phyloP scores from a whole-genome alignment of 148 eudicot genomes.

The Mesembryanthemum crystallinum region DNA sequence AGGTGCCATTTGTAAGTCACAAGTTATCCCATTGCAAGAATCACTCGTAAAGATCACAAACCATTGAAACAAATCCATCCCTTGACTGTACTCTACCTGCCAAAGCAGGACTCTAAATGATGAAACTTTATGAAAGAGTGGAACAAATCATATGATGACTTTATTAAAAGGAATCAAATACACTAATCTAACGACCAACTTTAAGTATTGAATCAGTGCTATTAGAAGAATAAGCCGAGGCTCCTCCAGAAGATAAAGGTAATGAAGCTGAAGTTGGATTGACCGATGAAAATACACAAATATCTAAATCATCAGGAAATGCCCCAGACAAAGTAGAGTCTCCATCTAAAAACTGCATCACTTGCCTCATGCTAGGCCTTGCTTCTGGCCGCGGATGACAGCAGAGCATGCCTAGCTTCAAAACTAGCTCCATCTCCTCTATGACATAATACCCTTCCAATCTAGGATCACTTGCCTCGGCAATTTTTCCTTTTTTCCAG shows the following conservation, averaged over 20 bases:
- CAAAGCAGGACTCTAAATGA: not conserved
- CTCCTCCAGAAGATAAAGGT: constrained; percentile 15
- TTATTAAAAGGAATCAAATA: not conserved
- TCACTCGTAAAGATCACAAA: not conserved
- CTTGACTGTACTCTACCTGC: not conserved
- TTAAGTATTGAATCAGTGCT: constrained; percentile 24
- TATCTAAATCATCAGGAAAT: constrained; percentile 7
- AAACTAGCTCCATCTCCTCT: constrained; percentile 35
- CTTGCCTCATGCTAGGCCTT: constrained; percentile 47
- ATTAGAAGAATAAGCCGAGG: constrained; percentile 9
- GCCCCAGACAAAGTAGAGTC: constrained; percentile 15
- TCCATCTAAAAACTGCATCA: constrained; percentile 34
- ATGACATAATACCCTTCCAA: constrained; percentile 26
- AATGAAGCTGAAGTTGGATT: constrained; percentile 15
- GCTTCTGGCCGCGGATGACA: constrained; percentile 27
- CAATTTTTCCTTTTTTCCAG: constrained; percentile 32
- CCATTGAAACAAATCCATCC: not conserved
- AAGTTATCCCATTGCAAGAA: not conserved
- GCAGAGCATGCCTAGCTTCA: constrained; percentile 41
- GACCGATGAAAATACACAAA: not conserved
- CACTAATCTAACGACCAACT: constrained; percentile 17
- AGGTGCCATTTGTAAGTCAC: not conserved
- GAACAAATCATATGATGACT: not conserved
- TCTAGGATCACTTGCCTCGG: constrained; percentile 32
- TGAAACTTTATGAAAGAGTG: not conserved